phyloP scores from a whole-genome alignment of 2,329 filamentous ascomycete genomes.

The Atkinsonella hypoxylon region DNA sequence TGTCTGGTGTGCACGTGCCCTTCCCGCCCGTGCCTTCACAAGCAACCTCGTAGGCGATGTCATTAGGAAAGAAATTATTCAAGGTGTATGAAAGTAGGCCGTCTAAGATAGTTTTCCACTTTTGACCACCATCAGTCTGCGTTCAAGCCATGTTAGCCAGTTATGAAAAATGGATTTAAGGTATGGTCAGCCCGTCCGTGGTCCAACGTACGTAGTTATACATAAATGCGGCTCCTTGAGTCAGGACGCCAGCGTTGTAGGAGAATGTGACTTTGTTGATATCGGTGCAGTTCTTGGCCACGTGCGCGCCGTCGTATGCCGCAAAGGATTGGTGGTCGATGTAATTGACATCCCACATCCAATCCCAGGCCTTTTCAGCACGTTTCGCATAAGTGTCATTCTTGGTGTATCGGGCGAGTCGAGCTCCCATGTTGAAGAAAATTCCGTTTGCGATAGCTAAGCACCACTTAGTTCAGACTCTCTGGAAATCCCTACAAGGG shows the following conservation, averaged over 20 bases:
- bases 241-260: conserved; percentile 51
- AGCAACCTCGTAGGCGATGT: conserved; percentile 51
- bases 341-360: conserved; percentile 41
- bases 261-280: conserved; percentile 54
- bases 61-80: conserved; percentile 41
- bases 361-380: conserved; percentile 51
- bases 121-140: conserved; percentile 36
- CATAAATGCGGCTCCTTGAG: conserved; percentile 55
- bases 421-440: conserved; percentile 54
- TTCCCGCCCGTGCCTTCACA: conserved; percentile 49
- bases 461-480: background rate
- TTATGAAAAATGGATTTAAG: no score
- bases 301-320: conserved; percentile 52
- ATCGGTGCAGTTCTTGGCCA: conserved; percentile 45
- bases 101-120: conserved; percentile 45
- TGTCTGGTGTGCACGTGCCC: conserved; percentile 55
- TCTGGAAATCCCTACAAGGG: background rate
- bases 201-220: conserved; percentile 44
- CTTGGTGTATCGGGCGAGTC: conserved; percentile 58
- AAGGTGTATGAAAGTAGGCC: conserved; percentile 40
- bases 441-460: conserved; percentile 47
- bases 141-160: conserved; percentile 8
- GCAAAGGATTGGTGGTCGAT: conserved; percentile 48
- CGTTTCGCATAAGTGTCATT: conserved; percentile 53
- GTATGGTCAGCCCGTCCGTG: background rate